phyloP scores from a whole-genome alignment of 345 rosid genomes.

The Arabis hirsuta region DNA sequence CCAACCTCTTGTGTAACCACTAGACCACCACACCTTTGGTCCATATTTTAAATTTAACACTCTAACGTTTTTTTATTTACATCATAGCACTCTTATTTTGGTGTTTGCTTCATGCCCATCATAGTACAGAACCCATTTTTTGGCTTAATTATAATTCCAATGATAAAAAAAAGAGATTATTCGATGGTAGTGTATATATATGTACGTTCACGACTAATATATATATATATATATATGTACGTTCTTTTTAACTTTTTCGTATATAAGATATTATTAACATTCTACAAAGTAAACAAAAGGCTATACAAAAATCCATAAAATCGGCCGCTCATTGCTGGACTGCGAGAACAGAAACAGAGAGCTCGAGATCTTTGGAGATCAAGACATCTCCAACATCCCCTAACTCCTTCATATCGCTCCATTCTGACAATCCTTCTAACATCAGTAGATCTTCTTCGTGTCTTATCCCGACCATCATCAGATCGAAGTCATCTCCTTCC shows the following conservation, averaged over 20 bases:
- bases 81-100: too few species aligned
- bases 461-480: constrained; percentile 54
- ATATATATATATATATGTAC: not conserved
- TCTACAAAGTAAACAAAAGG: constrained; percentile 27
- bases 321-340: constrained; percentile 46
- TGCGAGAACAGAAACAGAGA: constrained; percentile 47
- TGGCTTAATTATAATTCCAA: too few species aligned
- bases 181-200: not conserved
- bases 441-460: constrained; percentile 39
- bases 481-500: constrained; percentile 43
- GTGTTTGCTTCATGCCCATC: too few species aligned
- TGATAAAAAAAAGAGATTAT: not conserved
- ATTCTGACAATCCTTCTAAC: constrained; percentile 46
- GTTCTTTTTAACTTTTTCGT: not conserved
- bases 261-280: constrained; percentile 6
- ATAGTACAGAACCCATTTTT: too few species aligned
- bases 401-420: constrained; percentile 49
- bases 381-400: constrained; percentile 52
- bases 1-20: too few species aligned
- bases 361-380: constrained; percentile 44
- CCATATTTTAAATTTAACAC: too few species aligned
- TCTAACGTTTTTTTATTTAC: too few species aligned
- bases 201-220: too few species aligned
- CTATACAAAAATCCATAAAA: constrained; percentile 23
- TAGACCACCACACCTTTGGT: too few species aligned